Conservation (phyloP, 768 basidiomycete genomes). For the Sutorius australiensis region DNA sequence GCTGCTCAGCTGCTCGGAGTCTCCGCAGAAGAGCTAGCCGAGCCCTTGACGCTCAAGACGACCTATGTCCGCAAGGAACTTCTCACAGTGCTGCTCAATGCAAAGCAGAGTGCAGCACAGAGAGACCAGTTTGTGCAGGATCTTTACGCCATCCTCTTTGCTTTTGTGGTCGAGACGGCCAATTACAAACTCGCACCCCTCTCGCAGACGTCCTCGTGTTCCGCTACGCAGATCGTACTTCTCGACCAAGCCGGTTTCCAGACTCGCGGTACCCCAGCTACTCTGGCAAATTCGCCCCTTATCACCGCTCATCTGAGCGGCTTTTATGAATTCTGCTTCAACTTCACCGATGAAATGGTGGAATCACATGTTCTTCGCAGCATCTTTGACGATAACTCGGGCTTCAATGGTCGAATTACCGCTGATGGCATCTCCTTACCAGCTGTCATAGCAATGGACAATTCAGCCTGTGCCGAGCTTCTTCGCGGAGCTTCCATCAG, state of each 20-base stretch:
- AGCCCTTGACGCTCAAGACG: conserved; percentile 53
- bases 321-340: conserved; percentile 60
- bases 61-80: conserved; percentile 58
- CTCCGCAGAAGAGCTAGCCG: conserved; percentile 48
- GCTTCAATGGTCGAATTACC: conserved; percentile 41
- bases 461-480: conserved; percentile 52
- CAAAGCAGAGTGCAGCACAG: conserved; percentile 47
- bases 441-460: conserved; percentile 48
- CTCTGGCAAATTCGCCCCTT: conserved; percentile 44
- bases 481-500: conserved; percentile 50
- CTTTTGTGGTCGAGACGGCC: conserved; percentile 60
- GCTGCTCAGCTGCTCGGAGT: conserved; percentile 51
- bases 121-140: conserved; percentile 54
- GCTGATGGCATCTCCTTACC: conserved; percentile 54
- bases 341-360: conserved; percentile 57
- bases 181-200: conserved; percentile 53
- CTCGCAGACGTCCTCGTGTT: conserved; percentile 37
- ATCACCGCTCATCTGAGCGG: conserved; percentile 53
- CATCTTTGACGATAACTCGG: conserved; percentile 48
- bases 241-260: conserved; percentile 59
- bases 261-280: conserved; percentile 42
- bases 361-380: conserved; percentile 53
- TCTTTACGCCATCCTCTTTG: conserved; percentile 61
- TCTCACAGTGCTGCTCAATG: conserved; percentile 51
- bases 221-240: conserved; percentile 46